Evolutionary conservation across 1,139 yeast genomes (phyloP), one percentile per base, ranked within the genome.

Genomic region (Pichia sp.): DNA sequence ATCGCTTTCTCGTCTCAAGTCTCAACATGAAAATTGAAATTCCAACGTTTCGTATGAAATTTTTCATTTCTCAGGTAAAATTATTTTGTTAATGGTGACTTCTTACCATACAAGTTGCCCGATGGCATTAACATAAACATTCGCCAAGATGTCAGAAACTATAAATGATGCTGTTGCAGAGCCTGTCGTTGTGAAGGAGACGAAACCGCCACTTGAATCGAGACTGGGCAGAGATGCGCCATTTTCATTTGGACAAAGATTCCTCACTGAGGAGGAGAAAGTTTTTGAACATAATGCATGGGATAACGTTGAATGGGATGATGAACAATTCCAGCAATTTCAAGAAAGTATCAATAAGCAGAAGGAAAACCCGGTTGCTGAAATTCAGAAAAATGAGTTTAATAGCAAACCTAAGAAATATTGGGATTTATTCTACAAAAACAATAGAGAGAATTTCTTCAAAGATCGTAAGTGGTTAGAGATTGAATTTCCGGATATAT

Each of bases 221-320:
- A 62, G 91, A 41, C 67, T 81, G 17, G 93, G 96, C 2, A 83
- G 91, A 43, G 97, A 91, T 49, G 68, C 76, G 24, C 97, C 98
- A 3, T 91, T 85, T 59, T 79, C 80, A 14, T 91, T 91, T 59
- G 98, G 99, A 6, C 94, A 86, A 55, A 67, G 99, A 38, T 74
- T 63, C 47, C 66, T 91, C 41, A 72, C 71, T 6, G 74, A 78
- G 33, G 82, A 77, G 24, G 77, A 80, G 5, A 88, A 86, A 29
- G 95, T 93, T 1, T 91, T 94, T 77, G 73, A 74, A 45, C 94
- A 84, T 56, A 91, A 91, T 58, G 98, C 99, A 0, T 91, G 99
- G 80, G 99, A 91, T 57, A 95, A 93, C 56, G 96, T 87, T 16
- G 96, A 87, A 54, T 88, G 96, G 96, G 97, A 94, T 33, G 87